phyloP scores from a whole-genome alignment of 2,329 filamentous ascomycete genomes.

The Diaporthe vaccinii region DNA sequence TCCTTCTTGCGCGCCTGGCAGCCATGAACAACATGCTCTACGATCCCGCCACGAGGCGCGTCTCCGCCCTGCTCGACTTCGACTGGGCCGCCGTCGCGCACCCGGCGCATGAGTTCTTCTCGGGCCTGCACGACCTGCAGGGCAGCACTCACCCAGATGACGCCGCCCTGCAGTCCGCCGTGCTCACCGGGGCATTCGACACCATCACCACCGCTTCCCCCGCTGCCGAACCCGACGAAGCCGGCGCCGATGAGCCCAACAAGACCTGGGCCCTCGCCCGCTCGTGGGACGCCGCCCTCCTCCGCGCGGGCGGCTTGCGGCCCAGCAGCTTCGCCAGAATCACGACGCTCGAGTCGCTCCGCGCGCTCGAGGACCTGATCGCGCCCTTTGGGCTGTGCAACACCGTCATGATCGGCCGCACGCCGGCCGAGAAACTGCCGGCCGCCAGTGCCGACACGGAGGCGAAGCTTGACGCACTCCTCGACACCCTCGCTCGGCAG shows the following conservation, averaged over 20 bases:
- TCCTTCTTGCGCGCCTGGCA: slow-evolving; percentile 13
- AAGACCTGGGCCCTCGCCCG: background rate
- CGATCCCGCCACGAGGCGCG: slow-evolving; percentile 43
- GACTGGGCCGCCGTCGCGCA: slow-evolving; percentile 47
- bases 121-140: slow-evolving; percentile 45
- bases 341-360: slow-evolving; percentile 2
- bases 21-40: slow-evolving; percentile 49
- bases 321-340: slow-evolving; percentile 7
- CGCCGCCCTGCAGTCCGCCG: background rate
- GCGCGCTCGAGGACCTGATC: slow-evolving; percentile 13
- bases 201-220: background rate
- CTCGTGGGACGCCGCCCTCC: slow-evolving; percentile 1
- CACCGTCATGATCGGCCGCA: background rate
- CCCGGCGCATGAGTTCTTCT: slow-evolving; percentile 46
- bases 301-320: background rate
- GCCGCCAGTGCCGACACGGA: background rate
- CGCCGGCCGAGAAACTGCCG: background rate
- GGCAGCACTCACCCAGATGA: slow-evolving; percentile 42
- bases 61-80: slow-evolving; percentile 48
- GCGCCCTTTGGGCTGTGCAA: background rate
- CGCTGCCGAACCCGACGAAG: background rate
- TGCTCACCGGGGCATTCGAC: background rate
- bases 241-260: background rate
- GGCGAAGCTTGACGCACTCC: slow-evolving; percentile 5
- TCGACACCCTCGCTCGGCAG: background rate